A percentile compares a stretch with the other conserved stretches of the same genome.
phyloP scores from a whole-genome alignment of 768 basidiomycete genomes.

The Phlebiopsis gigantea region DNA sequence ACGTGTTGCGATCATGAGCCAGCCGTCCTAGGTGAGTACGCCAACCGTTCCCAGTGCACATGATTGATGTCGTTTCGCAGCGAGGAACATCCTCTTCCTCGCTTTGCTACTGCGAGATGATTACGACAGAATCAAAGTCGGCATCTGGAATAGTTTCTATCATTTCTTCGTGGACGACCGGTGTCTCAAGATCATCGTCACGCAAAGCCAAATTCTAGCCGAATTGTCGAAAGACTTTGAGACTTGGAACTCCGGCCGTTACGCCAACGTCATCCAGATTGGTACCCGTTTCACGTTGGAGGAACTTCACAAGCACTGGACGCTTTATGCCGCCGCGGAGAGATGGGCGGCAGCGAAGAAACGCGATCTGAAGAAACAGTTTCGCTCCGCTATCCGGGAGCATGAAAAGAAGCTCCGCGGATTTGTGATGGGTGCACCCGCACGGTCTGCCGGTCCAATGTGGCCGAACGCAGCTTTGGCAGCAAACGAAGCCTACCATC shows the following conservation, averaged over 20 bases:
- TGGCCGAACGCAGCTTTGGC: not conserved
- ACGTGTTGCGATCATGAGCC: slow-evolving; percentile 49
- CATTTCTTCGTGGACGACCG: slow-evolving; percentile 40
- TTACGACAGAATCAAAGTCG: not conserved
- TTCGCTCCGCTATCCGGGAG: not conserved
- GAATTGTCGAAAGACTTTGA: slow-evolving; percentile 27
- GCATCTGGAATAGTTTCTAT: slow-evolving; percentile 44
- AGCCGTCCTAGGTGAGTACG: slow-evolving; percentile 36
- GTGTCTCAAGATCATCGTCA: slow-evolving; percentile 26
- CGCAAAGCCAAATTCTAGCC: slow-evolving; percentile 36
- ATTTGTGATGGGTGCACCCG: not conserved
- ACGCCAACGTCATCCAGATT: slow-evolving; percentile 33
- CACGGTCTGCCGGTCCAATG: not conserved
- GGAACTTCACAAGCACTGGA: slow-evolving; percentile 38
- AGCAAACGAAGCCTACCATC: not conserved
- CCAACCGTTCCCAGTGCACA: not conserved
- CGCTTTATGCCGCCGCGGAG: slow-evolving; percentile 11
- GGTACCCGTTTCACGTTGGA: slow-evolving; percentile 33
- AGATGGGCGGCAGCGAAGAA: not conserved
- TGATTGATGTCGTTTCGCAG: slow-evolving; percentile 20
- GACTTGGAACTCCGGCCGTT: slow-evolving; percentile 35
- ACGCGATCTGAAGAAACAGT: not conserved
- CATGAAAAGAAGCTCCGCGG: not conserved
- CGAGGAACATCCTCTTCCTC: slow-evolving; percentile 43
- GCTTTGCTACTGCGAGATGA: slow-evolving; percentile 35